Base-by-base conservation (phyloP, 768 basidiomycete species). In the Termitomyces sp. region DNA sequence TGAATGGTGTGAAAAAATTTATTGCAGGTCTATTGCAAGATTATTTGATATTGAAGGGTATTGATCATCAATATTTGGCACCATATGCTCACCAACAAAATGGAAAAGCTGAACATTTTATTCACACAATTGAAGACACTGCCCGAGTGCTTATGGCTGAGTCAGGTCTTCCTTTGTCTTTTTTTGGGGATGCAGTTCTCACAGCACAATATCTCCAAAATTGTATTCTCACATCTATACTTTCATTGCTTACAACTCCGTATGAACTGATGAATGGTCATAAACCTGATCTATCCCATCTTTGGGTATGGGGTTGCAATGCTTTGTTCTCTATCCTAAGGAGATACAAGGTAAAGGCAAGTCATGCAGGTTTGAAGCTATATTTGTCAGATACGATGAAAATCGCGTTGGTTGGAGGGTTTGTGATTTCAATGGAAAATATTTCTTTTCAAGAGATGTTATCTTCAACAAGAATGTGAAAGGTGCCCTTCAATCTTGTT, bases 171-270 rank as follows among this genome's bases (percentile, higher is more conserved):
- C 64, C 69, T 43, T 32, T 61, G 13, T 60, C 61, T 0, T 69
- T 69, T 43, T 68, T 65, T 64, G 67, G 65, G 20, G 63, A 68
- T 43, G 70, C 70, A n/a, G 54, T n/a, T n/a, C n/a, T n/a, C n/a
- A n/a, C n/a, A n/a, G n/a, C n/a, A n/a, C n/a, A n/a, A n/a, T n/a
- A n/a, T n/a, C n/a, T n/a, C n/a, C n/a, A n/a, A n/a, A n/a, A n/a
- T n/a, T n/a, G n/a, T n/a, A n/a, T n/a, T n/a, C n/a, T n/a, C n/a
- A n/a, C n/a, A n/a, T n/a, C n/a, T n/a, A n/a, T n/a, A n/a, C n/a
- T n/a, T n/a, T n/a, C n/a, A n/a, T n/a, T 63, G 4, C 57, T 63
- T 0, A 64, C 67, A 2, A 53, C 63, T 0, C 48, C 51, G 2
- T 72, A 70, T 47, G 16, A 16, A 12, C 40, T 41, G 6, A 41